Base-by-base conservation (phyloP, 2,329 filamentous ascomycete genomes). In the Ambrosiella cleistominuta region DNA sequence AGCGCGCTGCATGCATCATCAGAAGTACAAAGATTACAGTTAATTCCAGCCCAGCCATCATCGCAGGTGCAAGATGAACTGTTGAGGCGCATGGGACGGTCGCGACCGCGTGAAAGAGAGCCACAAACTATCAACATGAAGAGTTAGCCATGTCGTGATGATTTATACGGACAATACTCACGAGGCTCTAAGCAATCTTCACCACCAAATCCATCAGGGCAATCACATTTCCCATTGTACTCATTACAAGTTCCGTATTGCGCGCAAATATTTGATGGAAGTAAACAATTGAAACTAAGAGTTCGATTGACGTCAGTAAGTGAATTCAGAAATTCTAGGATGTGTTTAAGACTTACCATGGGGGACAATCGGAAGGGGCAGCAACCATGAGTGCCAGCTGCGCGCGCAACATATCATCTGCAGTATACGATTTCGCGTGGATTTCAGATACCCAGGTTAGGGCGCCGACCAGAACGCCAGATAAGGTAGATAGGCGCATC, bases 41-140 rank as follows among this genome's bases (percentile, higher is more conserved):
- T 98, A 72, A 98, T 91, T 62, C 93, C 93, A 45, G 80, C 80
- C 93, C 93, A 98, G 58, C 93, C 93, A 42, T 95, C 86, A 66
- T 90, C 85, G 70, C 93, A 98, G 47, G 88, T 74, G 71, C 93
- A 98, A 45, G 75, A 73, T 60, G 82, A 76, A 17, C 45, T 38
- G 62, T 80, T 82, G 56, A 81, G 73, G 66, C 93, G 81, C 67
- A 87, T 83, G 19, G 83, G 80, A 64, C 93, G 80, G 65, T 97
- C 82, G 64, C 78, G 78, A 63, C 89, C 90, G 65, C 88, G 84
- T 44, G 86, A 81, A 45, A 96, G 76, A 42, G 90, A 93, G 59
- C 91, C 93, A 67, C 93, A 98, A 6, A 95, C 82, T 77, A 63
- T 42, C 42, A 9, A 57, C 27, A 47, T 54, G 51, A 19, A 19